phyloP scores from a whole-genome alignment of 2,329 filamentous ascomycete genomes.

The Alternaria burnsii region DNA sequence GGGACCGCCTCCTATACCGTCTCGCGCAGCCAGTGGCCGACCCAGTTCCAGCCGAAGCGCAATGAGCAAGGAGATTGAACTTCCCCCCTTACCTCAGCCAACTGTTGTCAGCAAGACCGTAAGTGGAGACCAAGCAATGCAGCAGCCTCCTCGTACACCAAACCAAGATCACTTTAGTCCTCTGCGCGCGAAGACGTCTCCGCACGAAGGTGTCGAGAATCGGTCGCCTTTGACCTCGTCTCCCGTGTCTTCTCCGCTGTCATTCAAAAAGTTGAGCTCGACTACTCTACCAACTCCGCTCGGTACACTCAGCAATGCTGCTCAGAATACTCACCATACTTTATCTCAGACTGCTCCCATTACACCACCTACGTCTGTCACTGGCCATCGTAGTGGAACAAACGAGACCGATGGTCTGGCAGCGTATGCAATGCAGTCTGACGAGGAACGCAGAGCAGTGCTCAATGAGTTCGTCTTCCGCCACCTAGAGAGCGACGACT shows the following conservation, averaged over 20 bases:
- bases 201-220: conserved; percentile 14
- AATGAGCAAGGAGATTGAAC: conserved; percentile 28
- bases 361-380: conserved; percentile 16
- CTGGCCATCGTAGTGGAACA: neutral
- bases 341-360: conserved; percentile 6
- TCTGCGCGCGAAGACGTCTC: conserved; percentile 3
- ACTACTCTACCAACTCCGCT: conserved; percentile 25
- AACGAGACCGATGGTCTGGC: conserved; percentile 25
- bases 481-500: conserved; percentile 60
- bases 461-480: conserved; percentile 62
- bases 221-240: conserved; percentile 14
- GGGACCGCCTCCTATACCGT: conserved; percentile 48
- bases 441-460: conserved; percentile 52
- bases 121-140: conserved; percentile 9
- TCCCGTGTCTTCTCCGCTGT: conserved; percentile 20
- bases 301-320: conserved; percentile 22
- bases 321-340: conserved; percentile 11
- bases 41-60: conserved; percentile 29
- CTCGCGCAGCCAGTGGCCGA: conserved; percentile 23
- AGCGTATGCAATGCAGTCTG: conserved; percentile 51
- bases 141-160: conserved; percentile 13
- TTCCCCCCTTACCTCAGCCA: conserved; percentile 50
- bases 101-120: conserved; percentile 33
- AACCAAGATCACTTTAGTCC: conserved; percentile 9
- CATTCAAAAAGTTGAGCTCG: conserved; percentile 14